Base-by-base conservation (phyloP, 2,329 filamentous ascomycete genomes). In the Tympanopsis confertula region DNA sequence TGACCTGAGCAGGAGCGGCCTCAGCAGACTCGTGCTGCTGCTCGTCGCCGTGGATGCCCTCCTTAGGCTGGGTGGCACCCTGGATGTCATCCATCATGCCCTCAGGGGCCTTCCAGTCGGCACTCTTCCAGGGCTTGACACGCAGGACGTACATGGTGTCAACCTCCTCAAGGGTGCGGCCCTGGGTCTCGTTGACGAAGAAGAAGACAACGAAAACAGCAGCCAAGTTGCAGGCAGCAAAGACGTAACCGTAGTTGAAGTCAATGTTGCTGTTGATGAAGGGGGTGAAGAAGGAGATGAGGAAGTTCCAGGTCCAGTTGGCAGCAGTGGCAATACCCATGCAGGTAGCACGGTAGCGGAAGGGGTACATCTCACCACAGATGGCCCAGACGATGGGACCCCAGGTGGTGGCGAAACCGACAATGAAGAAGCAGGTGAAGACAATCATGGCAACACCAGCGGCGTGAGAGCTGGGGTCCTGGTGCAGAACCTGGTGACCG, bases 161-260 rank as follows among this genome's bases (percentile, higher is more conserved):
- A 39, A 86, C 78, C 56, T 86, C 81, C 59, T 86, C 82, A 14
- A 87, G 68, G 2, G 72, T 76, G 20, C 80, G 71, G 48, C 79
- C 79, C 57, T 82, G 78, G 43, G 71, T 78, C 60, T 86, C 82
- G 49, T 79, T 78, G 44, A 86, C 68, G 58, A 84, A 84, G 65
- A 86, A 82, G 65, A 78, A 86, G 41, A 86, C 79, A 36, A 85
- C 66, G 14, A 73, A 48, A 4, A 77, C 67, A 15, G 77, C 74
- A 7, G 68, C 66, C 40, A 74, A 70, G 50, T 77, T 78, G 54
- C 78, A 83, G 4, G 69, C 76, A 0, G 78, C 80, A 52, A 85
- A 85, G 28, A 86, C 72, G 41, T 84, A 74, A 20, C 81, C 81
- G 52, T 82, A 83, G 4, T 68, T 66, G 59, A 80, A 85, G 52